Evolutionary conservation across 208 protist species (phyloP).

Genomic region (Wallacemonas sp.): DNA sequence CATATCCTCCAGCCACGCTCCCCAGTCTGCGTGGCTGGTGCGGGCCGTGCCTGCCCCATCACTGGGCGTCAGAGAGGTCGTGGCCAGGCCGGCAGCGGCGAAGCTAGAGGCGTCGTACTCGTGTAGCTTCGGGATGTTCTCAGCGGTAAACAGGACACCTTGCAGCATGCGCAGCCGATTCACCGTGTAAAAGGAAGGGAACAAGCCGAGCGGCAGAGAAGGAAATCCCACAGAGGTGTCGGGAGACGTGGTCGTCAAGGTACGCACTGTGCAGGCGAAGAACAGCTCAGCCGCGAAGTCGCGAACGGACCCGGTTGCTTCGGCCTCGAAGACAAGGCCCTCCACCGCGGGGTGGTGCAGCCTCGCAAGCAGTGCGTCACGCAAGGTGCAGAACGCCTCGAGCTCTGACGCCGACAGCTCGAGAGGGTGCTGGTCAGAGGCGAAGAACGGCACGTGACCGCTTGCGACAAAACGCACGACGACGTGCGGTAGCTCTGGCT

Average conservation of each 20-base stretch:
- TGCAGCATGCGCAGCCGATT: conserved; percentile 18
- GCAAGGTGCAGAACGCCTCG: conserved; percentile 28
- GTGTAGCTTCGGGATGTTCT: conserved; percentile 38
- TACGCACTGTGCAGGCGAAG: conserved; percentile 58
- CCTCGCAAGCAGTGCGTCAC: conserved; percentile 30
- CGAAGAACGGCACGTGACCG: conserved; percentile 38
- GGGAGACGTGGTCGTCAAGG: neutral
- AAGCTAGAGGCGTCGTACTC: conserved; percentile 29
- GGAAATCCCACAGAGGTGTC: conserved; percentile 39
- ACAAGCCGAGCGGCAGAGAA: conserved; percentile 26
- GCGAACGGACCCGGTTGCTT: conserved; percentile 23
- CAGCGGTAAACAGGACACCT: conserved; percentile 25
- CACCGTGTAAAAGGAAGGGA: conserved; percentile 30
- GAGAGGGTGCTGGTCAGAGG: conserved; percentile 23
- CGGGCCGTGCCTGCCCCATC: neutral
- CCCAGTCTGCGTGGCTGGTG: neutral
- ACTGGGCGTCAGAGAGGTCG: neutral
- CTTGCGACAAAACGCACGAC: neutral
- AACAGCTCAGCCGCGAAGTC: conserved; percentile 84
- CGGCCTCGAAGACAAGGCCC: conserved; percentile 28
- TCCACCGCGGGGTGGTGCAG: conserved; percentile 28
- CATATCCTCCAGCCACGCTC: conserved; percentile 15
- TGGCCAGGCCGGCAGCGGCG: conserved; percentile 16
- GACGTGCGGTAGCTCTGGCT: too few species aligned
- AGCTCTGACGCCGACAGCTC: conserved; percentile 45